Evolutionary conservation across 495 filamentous ascomycete genomes (phyloP).

Genomic region (Penicillium pancosmium): DNA sequence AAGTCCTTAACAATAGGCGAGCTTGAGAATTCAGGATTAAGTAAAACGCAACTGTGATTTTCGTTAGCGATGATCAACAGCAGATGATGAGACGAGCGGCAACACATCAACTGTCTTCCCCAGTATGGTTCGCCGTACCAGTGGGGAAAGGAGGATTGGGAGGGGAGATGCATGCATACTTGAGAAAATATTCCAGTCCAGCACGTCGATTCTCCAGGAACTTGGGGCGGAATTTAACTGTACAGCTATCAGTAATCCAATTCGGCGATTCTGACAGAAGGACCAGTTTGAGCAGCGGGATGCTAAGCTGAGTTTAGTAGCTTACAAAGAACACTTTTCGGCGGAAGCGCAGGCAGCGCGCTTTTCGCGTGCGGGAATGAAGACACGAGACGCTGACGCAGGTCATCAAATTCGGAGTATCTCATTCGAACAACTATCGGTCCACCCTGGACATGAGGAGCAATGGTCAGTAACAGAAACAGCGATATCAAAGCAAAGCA

Average conservation of each 20-base stretch:
- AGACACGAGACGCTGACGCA: constrained; percentile 57
- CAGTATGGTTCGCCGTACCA: no score
- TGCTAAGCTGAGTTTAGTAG: constrained; percentile 1
- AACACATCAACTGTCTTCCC: no score
- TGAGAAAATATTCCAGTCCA: constrained; percentile 72
- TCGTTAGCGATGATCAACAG: not conserved
- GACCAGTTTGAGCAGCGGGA: not conserved
- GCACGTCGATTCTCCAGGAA: constrained; percentile 68
- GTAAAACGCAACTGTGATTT: constrained; percentile 58
- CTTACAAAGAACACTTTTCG: constrained; percentile 72
- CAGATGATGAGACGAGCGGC: not conserved
- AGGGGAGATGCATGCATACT: constrained; percentile 50
- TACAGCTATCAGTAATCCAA: not conserved
- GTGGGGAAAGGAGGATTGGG: not conserved
- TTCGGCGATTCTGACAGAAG: constrained; percentile 16
- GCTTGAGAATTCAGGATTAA: constrained; percentile 71
- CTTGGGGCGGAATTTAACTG: constrained; percentile 66
- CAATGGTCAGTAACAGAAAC: no score
- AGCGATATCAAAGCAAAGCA: no score
- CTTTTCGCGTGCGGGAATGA: constrained; percentile 68
- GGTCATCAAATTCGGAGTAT: constrained; percentile 73
- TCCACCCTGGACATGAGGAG: constrained; percentile 48
- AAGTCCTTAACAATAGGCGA: constrained; percentile 73
- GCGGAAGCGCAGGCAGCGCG: constrained; percentile 67
- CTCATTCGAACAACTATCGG: constrained; percentile 64